phyloP scores from a whole-genome alignment of 2,329 filamentous ascomycete species.

The Macrophomina tecta region DNA sequence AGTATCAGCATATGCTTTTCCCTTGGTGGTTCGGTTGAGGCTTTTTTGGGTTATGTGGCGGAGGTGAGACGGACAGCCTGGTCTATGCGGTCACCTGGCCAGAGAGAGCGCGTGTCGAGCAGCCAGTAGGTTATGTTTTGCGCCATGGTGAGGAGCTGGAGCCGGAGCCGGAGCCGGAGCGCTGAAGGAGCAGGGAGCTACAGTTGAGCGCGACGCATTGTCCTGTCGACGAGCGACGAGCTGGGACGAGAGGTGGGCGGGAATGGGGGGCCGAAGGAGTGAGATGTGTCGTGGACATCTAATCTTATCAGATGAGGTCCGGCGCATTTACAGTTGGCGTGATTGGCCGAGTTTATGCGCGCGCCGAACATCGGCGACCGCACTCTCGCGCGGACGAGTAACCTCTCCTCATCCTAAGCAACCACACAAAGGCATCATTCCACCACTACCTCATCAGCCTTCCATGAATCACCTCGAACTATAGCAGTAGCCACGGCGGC shows the following conservation, averaged over 20 bases:
- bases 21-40: not conserved
- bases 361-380: not conserved
- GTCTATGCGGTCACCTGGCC: slow-evolving; percentile 52
- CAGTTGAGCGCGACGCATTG: not conserved
- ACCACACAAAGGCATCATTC: no score
- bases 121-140: slow-evolving; percentile 53
- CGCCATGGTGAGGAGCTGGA: slow-evolving; percentile 22
- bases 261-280: not conserved
- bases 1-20: no score
- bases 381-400: not conserved
- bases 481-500: no score
- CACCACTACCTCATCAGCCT: no score
- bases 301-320: slow-evolving; percentile 12
- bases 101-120: slow-evolving; percentile 55
- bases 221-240: not conserved
- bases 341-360: not conserved
- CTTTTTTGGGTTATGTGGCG: not conserved
- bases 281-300: not conserved
- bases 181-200: not conserved
- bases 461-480: no score
- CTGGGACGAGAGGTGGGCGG: not conserved
- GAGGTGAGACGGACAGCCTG: slow-evolving; percentile 39
- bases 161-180: not conserved
- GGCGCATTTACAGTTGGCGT: slow-evolving; percentile 8
- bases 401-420: no score